phyloP scores from a whole-genome alignment of 1,284 basidiomycete genomes.

The Ustilago esculenta region DNA sequence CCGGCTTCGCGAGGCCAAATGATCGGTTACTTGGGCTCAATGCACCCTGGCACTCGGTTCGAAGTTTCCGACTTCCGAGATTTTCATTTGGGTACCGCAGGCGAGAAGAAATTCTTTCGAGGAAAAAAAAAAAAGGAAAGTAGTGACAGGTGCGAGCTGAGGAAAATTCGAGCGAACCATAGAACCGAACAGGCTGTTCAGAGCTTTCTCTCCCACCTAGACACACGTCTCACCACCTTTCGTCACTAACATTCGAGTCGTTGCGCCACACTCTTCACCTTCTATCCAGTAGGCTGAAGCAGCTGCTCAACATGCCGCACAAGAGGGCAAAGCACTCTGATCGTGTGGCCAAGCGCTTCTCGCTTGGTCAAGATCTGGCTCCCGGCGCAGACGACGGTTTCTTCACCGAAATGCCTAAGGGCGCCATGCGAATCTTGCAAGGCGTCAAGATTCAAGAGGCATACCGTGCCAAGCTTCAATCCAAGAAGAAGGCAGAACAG shows the following conservation, averaged over 20 bases:
- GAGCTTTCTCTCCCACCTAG: slow-evolving; percentile 7
- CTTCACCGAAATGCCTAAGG: slow-evolving; percentile 54
- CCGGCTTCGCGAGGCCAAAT: no score
- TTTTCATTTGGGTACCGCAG: slow-evolving; percentile 12
- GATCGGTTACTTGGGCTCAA: no score
- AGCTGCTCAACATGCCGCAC: slow-evolving; percentile 51
- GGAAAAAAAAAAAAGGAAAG: slow-evolving; percentile 2
- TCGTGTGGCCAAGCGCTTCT: slow-evolving; percentile 47
- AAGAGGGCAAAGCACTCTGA: slow-evolving; percentile 58
- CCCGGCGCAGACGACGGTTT: slow-evolving; percentile 38
- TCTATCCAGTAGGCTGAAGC: not conserved
- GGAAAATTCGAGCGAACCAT: not conserved
- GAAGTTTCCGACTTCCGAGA: slow-evolving; percentile 7
- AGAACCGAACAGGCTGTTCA: no score
- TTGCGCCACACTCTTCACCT: no score
- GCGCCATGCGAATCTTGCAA: slow-evolving; percentile 55
- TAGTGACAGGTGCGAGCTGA: not conserved
- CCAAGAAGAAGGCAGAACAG: slow-evolving; percentile 28
- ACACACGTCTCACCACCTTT: slow-evolving; percentile 11
- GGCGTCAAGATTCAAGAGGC: slow-evolving; percentile 52
- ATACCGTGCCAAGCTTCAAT: slow-evolving; percentile 32
- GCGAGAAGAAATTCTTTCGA: not conserved
- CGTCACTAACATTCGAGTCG: not conserved
- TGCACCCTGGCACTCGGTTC: no score
- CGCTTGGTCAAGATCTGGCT: slow-evolving; percentile 45